Evolutionary conservation across 768 basidiomycete species (phyloP), one percentile per base, ranked within the genome.

Genomic region (Cyclocybe aegerita): DNA sequence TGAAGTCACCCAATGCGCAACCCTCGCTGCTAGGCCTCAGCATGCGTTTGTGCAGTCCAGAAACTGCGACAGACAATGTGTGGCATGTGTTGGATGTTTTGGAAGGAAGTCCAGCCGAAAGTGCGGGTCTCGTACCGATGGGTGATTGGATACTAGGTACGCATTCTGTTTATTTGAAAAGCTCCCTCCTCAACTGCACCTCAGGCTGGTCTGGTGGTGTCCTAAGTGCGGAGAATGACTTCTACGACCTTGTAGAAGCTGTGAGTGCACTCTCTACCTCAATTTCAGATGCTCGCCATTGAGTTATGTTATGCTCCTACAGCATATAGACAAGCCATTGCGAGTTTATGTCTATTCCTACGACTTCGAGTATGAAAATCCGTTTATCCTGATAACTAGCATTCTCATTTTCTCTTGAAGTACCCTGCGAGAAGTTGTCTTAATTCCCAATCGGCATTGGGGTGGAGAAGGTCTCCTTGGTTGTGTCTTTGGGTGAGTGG

Each of bases 31-130:
- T 99, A 17, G 97, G 97, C 0, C 76, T 99, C 6, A 93, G 90
- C 61, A 86, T 98, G 82, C 82, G 96, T 15, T 80, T 98, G 63
- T 99, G 97, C 64, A 83, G 90, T 64, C 94, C 96, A 4, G 87
- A 91, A 59, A 77, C 81, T 44, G 89, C 96, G 11, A 74, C 91
- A 14, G 93, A 98, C 62, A 92, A 89, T 55, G 94, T 99, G 4
- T 99, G 97, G 95, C 97, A 98, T 68, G 93, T 99, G 36, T 76
- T 99, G 40, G 97, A 99, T 63, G 93, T 99, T 10, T 72, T 96
- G 36, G 96, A 99, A 67, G 96, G 93, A 15, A 91, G 88, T 55
- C 97, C 97, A 5, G 97, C 96, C 7, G 95, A 98, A 73, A 91
- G 88, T 61, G 93, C 94, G 5, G 96, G 95, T 2, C 81, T 98